Evolutionary conservation across 192 early-diverging fungal species (phyloP).

Genomic region (Mortierella alpina): DNA sequence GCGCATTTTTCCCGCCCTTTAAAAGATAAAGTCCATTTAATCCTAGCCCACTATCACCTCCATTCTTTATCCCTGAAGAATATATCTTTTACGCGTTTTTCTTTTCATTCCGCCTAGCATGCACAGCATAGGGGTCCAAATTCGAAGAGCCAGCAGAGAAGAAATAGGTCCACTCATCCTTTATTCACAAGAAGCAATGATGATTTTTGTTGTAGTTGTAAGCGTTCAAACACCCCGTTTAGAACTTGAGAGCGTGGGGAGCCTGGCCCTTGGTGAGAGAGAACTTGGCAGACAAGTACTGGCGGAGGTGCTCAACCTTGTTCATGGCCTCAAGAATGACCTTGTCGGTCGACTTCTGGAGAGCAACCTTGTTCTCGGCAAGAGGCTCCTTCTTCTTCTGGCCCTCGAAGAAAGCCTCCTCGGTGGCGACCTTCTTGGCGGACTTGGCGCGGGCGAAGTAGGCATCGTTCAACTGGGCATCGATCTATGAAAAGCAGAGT

Average conservation of each 20-base stretch:
- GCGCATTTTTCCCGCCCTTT: too few relatives aligned
- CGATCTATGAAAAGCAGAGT: conserved; percentile 48
- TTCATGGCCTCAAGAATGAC: conserved; percentile 79
- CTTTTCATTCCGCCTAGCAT: neutral
- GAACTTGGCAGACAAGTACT: conserved; percentile 92
- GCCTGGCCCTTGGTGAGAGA: conserved; percentile 96
- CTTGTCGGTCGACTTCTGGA: conserved; percentile 94
- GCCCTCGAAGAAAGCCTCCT: conserved; percentile 91
- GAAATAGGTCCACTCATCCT: conserved; percentile 50
- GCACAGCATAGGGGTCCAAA: neutral
- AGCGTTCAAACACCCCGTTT: conserved; percentile 55
- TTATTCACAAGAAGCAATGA: conserved; percentile 40
- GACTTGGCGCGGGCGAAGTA: conserved; percentile 91
- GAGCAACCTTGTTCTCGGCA: conserved; percentile 81
- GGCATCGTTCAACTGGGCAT: conserved; percentile 89
- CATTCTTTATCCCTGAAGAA: too few relatives aligned
- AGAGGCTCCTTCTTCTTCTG: conserved; percentile 81
- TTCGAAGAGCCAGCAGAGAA: conserved; percentile 3
- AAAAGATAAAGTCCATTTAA: too few relatives aligned
- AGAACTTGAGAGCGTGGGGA: conserved; percentile 97
- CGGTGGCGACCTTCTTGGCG: conserved; percentile 79
- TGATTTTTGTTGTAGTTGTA: conserved; percentile 11
- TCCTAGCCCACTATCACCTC: too few relatives aligned
- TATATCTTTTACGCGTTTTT: neutral
- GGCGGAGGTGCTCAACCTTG: conserved; percentile 87